Evolutionary conservation across 2,329 filamentous ascomycete species (phyloP).

Genomic region (Penicillium janthinellum): DNA sequence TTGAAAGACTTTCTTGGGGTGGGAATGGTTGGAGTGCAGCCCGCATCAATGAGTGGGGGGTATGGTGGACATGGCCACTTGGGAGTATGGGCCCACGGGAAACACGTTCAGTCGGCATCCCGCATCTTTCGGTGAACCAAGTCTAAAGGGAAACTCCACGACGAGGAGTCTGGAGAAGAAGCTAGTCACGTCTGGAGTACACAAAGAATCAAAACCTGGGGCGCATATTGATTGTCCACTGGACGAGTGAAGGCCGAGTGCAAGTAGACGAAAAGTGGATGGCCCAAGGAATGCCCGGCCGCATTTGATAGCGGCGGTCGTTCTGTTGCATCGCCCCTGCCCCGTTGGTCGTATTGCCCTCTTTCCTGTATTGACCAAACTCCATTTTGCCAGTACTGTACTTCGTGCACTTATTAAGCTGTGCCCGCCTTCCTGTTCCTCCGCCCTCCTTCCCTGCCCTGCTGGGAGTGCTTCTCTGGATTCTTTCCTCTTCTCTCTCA

Average conservation of each 20-base stretch:
- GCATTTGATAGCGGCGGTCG: constrained; percentile 2
- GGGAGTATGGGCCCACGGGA: constrained; percentile 14
- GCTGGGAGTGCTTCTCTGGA: not conserved
- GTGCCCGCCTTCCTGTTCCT: constrained; percentile 3
- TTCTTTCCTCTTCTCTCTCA: not conserved
- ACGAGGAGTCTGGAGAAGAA: constrained; percentile 15
- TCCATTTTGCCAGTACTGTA: not conserved
- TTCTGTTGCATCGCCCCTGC: constrained; percentile 21
- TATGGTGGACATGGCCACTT: not conserved
- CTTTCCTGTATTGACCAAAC: constrained; percentile 19
- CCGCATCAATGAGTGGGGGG: constrained; percentile 14
- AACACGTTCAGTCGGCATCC: constrained; percentile 24
- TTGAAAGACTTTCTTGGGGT: not conserved
- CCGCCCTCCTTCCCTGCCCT: not conserved
- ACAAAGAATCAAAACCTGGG: not conserved
- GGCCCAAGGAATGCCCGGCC: not conserved
- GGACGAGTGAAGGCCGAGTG: not conserved
- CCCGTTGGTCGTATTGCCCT: constrained; percentile 7
- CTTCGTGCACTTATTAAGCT: not conserved
- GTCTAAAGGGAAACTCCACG: constrained; percentile 5
- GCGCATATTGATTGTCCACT: not conserved
- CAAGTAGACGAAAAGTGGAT: not conserved
- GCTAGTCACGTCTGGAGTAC: no score
- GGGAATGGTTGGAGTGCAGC: constrained; percentile 3
- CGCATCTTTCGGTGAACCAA: constrained; percentile 10